These are phyloP conservation scores for Thraustotheca clavata DNA, from an alignment of 352 stramenopile species.

Conservation along the genomic window DNA sequence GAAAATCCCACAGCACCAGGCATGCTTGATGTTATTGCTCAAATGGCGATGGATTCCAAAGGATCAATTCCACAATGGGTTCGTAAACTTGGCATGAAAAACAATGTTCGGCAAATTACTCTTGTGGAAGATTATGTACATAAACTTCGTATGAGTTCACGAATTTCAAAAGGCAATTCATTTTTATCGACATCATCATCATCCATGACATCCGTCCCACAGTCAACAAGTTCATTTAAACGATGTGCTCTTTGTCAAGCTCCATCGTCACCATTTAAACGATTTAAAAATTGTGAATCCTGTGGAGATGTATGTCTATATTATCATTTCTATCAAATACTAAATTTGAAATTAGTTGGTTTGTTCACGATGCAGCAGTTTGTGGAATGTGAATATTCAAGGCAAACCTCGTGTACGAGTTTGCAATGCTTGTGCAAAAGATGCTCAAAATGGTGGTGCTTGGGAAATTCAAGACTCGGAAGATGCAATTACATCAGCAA, in stretches of 20 bases:
- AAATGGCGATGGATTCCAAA: slow-evolving; percentile 3
- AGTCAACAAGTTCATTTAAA: neutral
- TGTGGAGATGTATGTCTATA: neutral
- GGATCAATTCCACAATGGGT: slow-evolving; percentile 10
- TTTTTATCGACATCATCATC: neutral
- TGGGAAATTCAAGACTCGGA: neutral
- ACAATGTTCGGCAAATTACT: neutral
- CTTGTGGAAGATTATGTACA: slow-evolving; percentile 2
- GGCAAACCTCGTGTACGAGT: neutral
- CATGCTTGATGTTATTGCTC: slow-evolving; percentile 1
- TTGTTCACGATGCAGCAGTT: neutral
- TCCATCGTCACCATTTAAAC: neutral
- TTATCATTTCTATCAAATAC: neutral
- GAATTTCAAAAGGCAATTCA: neutral
- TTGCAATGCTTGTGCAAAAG: neutral
- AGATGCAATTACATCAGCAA: neutral
- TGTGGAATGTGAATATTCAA: neutral
- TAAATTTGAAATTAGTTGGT: neutral
- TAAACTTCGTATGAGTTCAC: slow-evolving; percentile 8
- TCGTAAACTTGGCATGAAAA: neutral
- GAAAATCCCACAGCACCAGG: neutral
- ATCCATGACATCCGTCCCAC: neutral
- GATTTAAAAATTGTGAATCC: neutral
- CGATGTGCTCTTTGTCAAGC: neutral
- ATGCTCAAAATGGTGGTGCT: neutral